These are phyloP conservation scores for Pythium oligandrum DNA, from an alignment of 352 stramenopile species.

Conservation along the genomic window DNA sequence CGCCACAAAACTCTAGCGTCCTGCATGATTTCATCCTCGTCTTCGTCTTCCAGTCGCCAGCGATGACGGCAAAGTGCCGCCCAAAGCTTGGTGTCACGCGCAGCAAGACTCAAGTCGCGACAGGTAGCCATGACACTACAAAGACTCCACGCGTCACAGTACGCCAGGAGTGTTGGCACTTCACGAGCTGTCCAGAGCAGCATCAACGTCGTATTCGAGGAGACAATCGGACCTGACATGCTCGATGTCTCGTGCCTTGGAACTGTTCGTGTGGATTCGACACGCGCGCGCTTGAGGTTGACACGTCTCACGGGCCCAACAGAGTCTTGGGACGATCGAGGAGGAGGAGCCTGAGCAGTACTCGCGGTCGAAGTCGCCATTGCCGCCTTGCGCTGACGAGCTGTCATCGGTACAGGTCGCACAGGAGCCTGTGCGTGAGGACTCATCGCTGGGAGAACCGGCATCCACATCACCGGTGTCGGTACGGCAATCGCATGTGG, in stretches of 20 bases:
- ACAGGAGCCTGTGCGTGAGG: background rate
- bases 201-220: constrained; percentile 1
- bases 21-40: no score
- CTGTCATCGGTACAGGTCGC: background rate
- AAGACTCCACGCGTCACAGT: constrained; percentile 52
- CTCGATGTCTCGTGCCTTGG: no score
- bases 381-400: no score
- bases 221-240: no score
- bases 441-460: constrained; percentile 3
- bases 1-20: no score
- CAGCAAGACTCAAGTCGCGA: constrained; percentile 17
- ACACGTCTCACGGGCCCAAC: background rate
- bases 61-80: constrained; percentile 22
- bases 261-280: no score
- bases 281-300: constrained; percentile 3
- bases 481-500: background rate
- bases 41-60: constrained; percentile 9
- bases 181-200: constrained; percentile 35
- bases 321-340: background rate
- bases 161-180: constrained; percentile 36
- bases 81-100: constrained; percentile 30
- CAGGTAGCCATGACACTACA: constrained; percentile 28
- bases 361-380: no score
- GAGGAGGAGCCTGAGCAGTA: no score
- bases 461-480: constrained; percentile 14